Evolutionary conservation across 139 green algal species (phyloP).

Genomic region (Picochlorum costavermella): DNA sequence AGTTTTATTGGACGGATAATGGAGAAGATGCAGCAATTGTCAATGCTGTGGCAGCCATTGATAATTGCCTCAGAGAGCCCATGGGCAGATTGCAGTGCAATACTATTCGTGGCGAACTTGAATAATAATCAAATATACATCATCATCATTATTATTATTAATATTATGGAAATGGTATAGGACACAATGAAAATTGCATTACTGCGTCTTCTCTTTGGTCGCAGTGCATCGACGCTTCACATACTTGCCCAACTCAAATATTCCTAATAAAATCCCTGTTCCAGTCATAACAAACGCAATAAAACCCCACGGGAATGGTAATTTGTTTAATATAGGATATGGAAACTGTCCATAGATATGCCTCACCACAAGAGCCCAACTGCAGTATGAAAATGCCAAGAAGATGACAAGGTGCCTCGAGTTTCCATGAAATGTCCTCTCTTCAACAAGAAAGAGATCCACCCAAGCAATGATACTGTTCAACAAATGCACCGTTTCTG

Average conservation of each 20-base stretch:
- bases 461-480: constrained; percentile 51
- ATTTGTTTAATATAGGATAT: constrained; percentile 61
- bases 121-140: constrained; percentile 12
- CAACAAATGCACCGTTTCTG: constrained; percentile 42
- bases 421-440: constrained; percentile 28
- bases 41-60: constrained; percentile 60
- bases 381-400: constrained; percentile 26
- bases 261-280: constrained; percentile 10
- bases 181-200: neutral
- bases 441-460: constrained; percentile 39
- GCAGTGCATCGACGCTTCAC: neutral
- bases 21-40: constrained; percentile 73
- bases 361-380: constrained; percentile 30
- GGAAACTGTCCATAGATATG: constrained; percentile 38
- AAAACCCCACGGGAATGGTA: constrained; percentile 34
- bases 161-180: neutral
- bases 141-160: neutral
- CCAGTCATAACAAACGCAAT: constrained; percentile 15
- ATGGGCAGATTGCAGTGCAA: constrained; percentile 20
- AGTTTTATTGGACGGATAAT: constrained; percentile 91
- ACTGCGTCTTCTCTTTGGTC: neutral
- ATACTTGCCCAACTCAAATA: constrained; percentile 34
- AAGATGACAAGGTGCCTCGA: constrained; percentile 24
- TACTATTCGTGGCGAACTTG: constrained; percentile 21
- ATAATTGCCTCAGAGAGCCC: constrained; percentile 29